These are phyloP conservation scores for Lophium mytilinum DNA, from an alignment of 495 filamentous ascomycete species.

Conservation along the genomic window DNA sequence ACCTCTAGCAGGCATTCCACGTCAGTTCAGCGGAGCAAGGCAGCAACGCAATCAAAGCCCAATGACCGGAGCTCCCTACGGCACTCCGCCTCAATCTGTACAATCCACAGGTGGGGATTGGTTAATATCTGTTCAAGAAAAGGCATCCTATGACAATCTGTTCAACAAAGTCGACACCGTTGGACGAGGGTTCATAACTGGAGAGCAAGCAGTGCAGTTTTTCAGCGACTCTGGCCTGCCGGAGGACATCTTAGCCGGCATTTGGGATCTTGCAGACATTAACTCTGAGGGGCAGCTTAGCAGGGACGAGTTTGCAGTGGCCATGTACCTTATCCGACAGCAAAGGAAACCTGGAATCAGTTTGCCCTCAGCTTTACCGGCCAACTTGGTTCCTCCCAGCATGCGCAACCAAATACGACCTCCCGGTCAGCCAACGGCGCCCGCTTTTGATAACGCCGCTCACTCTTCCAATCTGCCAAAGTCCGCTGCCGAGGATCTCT, in stretches of 20 bases:
- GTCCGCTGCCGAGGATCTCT: constrained; percentile 83
- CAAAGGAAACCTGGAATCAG: constrained; percentile 61
- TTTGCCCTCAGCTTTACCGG: constrained; percentile 66
- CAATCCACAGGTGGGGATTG: constrained; percentile 67
- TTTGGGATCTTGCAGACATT: constrained; percentile 97
- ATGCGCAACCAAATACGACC: constrained; percentile 62
- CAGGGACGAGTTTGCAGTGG: constrained; percentile 89
- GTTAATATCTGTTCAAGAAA: constrained; percentile 75
- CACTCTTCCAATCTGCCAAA: constrained; percentile 46
- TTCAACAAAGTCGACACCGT: constrained; percentile 74
- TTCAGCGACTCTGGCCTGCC: constrained; percentile 85
- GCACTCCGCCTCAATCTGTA: constrained; percentile 43
- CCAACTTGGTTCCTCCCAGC: constrained; percentile 77
- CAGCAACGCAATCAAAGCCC: constrained; percentile 61
- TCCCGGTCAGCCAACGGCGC: constrained; percentile 41
- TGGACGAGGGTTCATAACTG: constrained; percentile 74
- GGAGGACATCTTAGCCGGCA: constrained; percentile 85
- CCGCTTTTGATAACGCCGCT: constrained; percentile 45
- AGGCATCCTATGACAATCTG: constrained; percentile 73
- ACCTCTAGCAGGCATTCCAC: constrained; percentile 46
- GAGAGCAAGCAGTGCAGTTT: constrained; percentile 90
- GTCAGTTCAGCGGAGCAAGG: constrained; percentile 62
- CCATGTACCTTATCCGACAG: constrained; percentile 92
- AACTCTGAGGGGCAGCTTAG: constrained; percentile 78
- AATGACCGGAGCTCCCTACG: constrained; percentile 51